Evolutionary conservation across 371 early-diverging fungal genomes (phyloP), one percentile per base, ranked within the genome.

Genomic region (Blastocladiella emersonii): DNA sequence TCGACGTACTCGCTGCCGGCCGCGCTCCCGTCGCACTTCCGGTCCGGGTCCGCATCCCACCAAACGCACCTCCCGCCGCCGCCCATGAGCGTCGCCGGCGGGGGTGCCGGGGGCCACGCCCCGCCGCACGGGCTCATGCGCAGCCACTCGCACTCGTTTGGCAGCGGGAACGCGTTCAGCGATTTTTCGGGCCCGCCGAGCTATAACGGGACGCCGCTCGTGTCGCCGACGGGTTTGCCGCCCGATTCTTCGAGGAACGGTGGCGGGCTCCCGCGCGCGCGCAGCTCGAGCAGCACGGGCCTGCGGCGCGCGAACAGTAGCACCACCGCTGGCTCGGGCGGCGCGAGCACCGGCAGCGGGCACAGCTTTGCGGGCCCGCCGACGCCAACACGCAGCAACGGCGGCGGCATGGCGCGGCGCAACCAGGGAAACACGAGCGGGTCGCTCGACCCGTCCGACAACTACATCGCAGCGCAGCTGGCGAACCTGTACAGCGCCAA

Each of bases 381-480:
- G 34, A 72, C 78, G 64, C 57, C 70, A 56, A 57, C 60, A 61
- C 34, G 67, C 62, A 57, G 64, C 34, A 62, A 55, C 12, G 44
- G 62, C 19, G 32, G 49, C 39, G 35, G 49, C 25, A n/a, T 23
- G 30, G 62, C 15, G 61, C 34, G 35, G 56, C 55, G 3, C 57
- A 64, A 6, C 64, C 68, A 30, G 69, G 71, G 62, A 78, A 76
- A 36, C 75, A 74, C 43, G 39, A 13, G 39, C 39, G 39, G 39
- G 7, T 37, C 48, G 48, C 48, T 48, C 48, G 73, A 84, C 35
- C 85, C 88, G 1, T 68, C 78, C 30, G 86, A 86, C 63, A 89
- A 90, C 64, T 79, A 78, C 1, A 81, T 88, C 34, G 86, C 88
- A 6, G 89, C 90, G 7, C 87, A 90, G 66, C 74, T 94, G 41